Evolutionary conservation across 306 rosid species (phyloP).

Genomic region (Gleditsia sinensis): DNA sequence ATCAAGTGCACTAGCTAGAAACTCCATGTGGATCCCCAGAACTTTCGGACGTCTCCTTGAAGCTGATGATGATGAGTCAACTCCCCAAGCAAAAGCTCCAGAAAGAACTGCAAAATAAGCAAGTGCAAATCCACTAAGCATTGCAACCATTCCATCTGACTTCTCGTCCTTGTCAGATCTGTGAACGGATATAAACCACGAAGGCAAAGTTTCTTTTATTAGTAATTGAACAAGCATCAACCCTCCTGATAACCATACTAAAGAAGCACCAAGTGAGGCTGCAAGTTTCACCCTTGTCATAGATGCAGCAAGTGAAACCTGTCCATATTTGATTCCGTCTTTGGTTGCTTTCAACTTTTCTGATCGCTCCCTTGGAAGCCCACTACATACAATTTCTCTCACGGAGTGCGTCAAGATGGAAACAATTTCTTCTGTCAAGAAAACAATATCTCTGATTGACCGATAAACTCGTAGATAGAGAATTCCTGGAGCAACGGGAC

Average conservation of each 20-base stretch:
- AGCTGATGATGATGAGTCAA: conserved; percentile 78
- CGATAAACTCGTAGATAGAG: conserved; percentile 78
- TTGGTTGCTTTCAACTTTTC: conserved; percentile 54
- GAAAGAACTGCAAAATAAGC: conserved; percentile 83
- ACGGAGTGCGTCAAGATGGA: conserved; percentile 81
- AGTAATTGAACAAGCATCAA: conserved; percentile 70
- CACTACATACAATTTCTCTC: conserved; percentile 62
- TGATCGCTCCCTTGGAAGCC: conserved; percentile 48
- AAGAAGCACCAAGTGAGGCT: conserved; percentile 88
- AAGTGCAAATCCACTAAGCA: conserved; percentile 87
- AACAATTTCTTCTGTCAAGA: conserved; percentile 75
- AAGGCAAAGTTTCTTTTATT: conserved; percentile 88
- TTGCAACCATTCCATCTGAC: conserved; percentile 72
- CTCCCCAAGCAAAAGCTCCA: conserved; percentile 94
- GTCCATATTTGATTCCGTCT: conserved; percentile 54
- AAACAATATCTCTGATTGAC: conserved; percentile 66
- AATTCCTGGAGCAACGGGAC: conserved; percentile 94
- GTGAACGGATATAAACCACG: conserved; percentile 88
- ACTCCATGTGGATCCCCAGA: conserved; percentile 79
- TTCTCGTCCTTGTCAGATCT: conserved; percentile 59
- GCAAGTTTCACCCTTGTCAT: conserved; percentile 83
- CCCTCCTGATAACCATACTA: conserved; percentile 90
- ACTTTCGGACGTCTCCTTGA: conserved; percentile 82
- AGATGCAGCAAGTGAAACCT: conserved; percentile 71
- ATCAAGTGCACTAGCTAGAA: conserved; percentile 90